Percentiles rank a stretch among this genome's conserved stretches.
Evolutionary conservation across 108 stramenopile genomes (phyloP).

Genomic region (Pseudonitzschia pungens): DNA sequence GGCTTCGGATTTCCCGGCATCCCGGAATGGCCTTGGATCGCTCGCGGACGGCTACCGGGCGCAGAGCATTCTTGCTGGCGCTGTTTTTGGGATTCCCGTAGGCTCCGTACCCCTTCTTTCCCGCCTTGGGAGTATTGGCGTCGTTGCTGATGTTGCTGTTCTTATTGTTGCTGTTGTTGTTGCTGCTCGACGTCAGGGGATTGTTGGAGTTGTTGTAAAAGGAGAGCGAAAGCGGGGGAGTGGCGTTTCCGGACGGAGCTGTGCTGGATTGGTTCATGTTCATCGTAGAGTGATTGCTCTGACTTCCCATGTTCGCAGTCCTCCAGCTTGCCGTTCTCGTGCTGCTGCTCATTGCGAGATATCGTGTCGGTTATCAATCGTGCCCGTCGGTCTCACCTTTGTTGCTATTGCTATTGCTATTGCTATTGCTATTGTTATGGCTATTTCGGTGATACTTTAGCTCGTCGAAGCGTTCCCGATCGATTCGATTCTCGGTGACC

Average conservation of each 20-base stretch:
- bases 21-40: conserved; percentile 36
- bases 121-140: neutral
- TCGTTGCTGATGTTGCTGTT: neutral
- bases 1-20: conserved; percentile 24
- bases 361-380: neutral
- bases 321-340: neutral
- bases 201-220: conserved; percentile 15
- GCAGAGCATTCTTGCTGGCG: conserved; percentile 8
- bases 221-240: conserved; percentile 3
- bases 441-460: no score
- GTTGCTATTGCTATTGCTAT: no score
- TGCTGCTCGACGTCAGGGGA: neutral
- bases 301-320: neutral
- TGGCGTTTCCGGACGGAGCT: neutral
- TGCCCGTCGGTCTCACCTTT: no score
- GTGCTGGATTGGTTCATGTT: neutral
- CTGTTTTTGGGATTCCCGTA: conserved; percentile 6
- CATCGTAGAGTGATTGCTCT: neutral
- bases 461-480: no score
- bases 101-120: neutral
- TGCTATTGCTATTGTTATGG: no score
- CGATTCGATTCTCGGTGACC: no score
- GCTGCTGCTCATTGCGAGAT: neutral
- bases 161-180: neutral
- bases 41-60: conserved; percentile 35